Conservation (phyloP, 257 asterid species). For the Verbascum thapsus region DNA sequence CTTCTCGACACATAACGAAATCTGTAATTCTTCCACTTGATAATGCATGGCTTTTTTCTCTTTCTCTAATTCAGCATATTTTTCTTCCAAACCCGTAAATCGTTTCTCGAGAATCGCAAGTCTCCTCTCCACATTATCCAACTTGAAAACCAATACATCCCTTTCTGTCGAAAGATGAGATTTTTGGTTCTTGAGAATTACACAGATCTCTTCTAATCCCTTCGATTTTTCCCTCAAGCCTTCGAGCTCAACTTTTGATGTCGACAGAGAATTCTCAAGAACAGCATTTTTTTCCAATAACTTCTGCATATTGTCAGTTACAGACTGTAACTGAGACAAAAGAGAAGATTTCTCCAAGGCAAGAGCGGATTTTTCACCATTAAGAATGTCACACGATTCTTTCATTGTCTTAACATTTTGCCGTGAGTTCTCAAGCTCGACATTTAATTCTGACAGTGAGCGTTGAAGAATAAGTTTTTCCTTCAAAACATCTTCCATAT, state of each 20-base stretch:
- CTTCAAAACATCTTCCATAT: conserved; percentile 59
- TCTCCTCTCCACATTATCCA: conserved; percentile 64
- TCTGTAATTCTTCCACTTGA: conserved; percentile 60
- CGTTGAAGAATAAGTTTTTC: conserved; percentile 51
- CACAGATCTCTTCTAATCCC: conserved; percentile 79
- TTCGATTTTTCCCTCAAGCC: conserved; percentile 90
- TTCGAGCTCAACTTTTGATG: conserved; percentile 77
- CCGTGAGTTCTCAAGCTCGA: conserved; percentile 58
- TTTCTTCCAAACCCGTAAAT: conserved; percentile 68
- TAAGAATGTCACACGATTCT: conserved; percentile 54
- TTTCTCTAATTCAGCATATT: conserved; percentile 65
- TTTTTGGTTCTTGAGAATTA: conserved; percentile 71
- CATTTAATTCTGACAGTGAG: conserved; percentile 54
- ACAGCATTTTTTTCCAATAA: conserved; percentile 75
- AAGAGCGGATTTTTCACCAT: conserved; percentile 68
- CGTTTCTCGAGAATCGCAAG: conserved; percentile 62
- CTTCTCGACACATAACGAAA: conserved; percentile 63
- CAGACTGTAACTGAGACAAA: conserved; percentile 67
- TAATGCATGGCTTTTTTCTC: conserved; percentile 65
- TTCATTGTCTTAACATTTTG: conserved; percentile 50
- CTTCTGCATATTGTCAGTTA: conserved; percentile 77
- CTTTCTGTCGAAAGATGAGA: conserved; percentile 67
- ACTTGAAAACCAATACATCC: conserved; percentile 49
- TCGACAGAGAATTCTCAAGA: conserved; percentile 71
- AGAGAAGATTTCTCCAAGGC: conserved; percentile 76